Conservation (phyloP, 2,329 filamentous ascomycete species). For the Colletotrichum sp. region DNA sequence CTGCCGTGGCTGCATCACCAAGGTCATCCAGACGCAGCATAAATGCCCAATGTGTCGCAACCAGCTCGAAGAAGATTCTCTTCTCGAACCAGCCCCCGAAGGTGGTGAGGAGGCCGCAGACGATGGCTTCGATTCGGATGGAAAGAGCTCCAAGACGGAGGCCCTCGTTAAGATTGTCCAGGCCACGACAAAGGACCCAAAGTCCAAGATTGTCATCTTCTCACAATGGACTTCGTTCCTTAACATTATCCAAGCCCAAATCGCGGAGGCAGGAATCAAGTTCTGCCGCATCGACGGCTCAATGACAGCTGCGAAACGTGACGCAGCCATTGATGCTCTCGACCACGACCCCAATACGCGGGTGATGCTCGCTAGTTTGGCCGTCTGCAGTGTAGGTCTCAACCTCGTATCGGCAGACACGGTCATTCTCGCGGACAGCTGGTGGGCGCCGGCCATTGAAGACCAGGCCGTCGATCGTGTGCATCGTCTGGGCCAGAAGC, state of each 20-base stretch:
- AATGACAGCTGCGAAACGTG: conserved; percentile 75
- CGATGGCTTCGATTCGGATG: conserved; percentile 63
- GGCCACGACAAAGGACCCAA: conserved; percentile 67
- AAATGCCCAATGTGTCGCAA: conserved; percentile 88
- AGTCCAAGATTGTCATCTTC: conserved; percentile 76
- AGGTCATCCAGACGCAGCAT: conserved; percentile 75
- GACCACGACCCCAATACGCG: conserved; percentile 71
- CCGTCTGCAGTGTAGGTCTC: conserved; percentile 83
- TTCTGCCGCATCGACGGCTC: conserved; percentile 81
- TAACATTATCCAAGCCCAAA: conserved; percentile 72
- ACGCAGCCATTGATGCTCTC: conserved; percentile 71
- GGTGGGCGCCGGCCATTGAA: conserved; percentile 93
- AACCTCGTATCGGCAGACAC: conserved; percentile 88
- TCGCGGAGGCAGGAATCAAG: conserved; percentile 63
- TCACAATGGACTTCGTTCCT: conserved; percentile 81
- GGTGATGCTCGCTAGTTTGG: conserved; percentile 81
- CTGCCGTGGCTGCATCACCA: conserved; percentile 74
- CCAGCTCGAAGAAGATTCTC: conserved; percentile 62
- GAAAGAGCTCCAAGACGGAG: conserved; percentile 82
- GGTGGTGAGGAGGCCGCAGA: conserved; percentile 47
- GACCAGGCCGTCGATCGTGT: conserved; percentile 91
- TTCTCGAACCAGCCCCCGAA: conserved; percentile 70
- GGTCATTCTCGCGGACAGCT: conserved; percentile 82
- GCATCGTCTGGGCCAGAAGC: conserved; percentile 82
- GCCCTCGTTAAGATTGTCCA: conserved; percentile 77